phyloP scores from a whole-genome alignment of 2,329 filamentous ascomycete genomes.

The Trichophyton schoenleinii region DNA sequence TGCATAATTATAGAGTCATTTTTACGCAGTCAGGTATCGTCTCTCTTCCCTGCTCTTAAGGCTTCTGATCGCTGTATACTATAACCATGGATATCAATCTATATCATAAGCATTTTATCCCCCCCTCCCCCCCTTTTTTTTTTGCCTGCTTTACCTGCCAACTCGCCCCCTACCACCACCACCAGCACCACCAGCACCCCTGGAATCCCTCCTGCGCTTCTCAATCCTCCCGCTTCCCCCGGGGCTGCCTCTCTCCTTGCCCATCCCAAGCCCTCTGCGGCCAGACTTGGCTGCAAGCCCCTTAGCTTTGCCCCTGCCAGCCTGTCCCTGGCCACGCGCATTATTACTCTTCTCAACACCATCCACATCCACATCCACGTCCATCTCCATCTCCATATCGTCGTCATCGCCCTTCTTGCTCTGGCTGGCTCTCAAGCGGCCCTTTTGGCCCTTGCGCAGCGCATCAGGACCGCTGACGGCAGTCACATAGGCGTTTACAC shows the following conservation, averaged over 20 bases:
- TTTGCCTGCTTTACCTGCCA: too few relatives aligned
- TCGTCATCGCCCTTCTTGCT: constrained; percentile 26
- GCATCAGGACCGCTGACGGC: constrained; percentile 50
- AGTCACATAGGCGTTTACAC: constrained; percentile 48
- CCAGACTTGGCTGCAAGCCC: constrained; percentile 19
- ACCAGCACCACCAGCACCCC: not conserved
- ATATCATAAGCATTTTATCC: too few relatives aligned
- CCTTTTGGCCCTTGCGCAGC: constrained; percentile 45
- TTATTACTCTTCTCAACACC: constrained; percentile 32
- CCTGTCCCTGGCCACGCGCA: not conserved
- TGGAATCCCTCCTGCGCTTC: constrained; percentile 11
- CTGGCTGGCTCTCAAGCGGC: constrained; percentile 48
- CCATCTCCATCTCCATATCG: constrained; percentile 25
- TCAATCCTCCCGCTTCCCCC: constrained; percentile 16
- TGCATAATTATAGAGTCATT: not conserved
- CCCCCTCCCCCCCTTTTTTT: too few relatives aligned
- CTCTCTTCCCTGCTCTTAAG: too few relatives aligned
- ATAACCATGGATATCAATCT: constrained; percentile 3
- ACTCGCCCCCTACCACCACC: constrained; percentile 6
- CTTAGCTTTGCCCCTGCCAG: constrained; percentile 8
- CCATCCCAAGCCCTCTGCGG: constrained; percentile 19
- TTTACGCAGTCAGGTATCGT: too few relatives aligned
- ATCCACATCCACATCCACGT: constrained; percentile 35
- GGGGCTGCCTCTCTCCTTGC: constrained; percentile 18
- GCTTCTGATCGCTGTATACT: not conserved